Conservation (phyloP, 2,329 filamentous ascomycete species). For the Verticillium nonalfalfae region DNA sequence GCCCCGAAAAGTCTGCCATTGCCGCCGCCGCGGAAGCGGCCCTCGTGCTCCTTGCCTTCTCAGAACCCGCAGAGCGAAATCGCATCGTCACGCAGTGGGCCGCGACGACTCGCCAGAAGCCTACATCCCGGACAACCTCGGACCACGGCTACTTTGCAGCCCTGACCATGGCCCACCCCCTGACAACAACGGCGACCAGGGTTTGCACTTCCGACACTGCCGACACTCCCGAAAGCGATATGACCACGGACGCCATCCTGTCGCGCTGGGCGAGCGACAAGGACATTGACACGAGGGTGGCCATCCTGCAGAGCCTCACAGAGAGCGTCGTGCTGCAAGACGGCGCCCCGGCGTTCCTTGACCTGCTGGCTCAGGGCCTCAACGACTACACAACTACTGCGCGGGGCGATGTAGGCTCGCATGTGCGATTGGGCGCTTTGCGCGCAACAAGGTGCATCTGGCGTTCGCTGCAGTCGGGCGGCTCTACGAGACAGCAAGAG, state of each 20-base stretch:
- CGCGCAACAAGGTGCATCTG: conserved; percentile 65
- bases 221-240: conserved; percentile 14
- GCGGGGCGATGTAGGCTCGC: conserved; percentile 82
- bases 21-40: conserved; percentile 44
- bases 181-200: conserved; percentile 16
- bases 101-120: conserved; percentile 26
- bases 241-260: conserved; percentile 38
- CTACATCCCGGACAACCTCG: conserved; percentile 26
- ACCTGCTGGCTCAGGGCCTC: conserved; percentile 51
- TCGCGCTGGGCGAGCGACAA: conserved; percentile 45
- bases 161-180: conserved; percentile 41
- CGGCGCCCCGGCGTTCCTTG: conserved; percentile 32
- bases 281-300: conserved; percentile 44
- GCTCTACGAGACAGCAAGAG: conserved; percentile 9
- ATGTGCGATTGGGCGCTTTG: conserved; percentile 75
- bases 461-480: conserved; percentile 21
- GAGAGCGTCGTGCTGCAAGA: conserved; percentile 37
- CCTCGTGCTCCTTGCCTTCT: conserved; percentile 41
- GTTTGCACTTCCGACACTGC: background rate
- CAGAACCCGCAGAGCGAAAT: conserved; percentile 25
- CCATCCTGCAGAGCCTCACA: conserved; percentile 49
- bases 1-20: conserved; percentile 44
- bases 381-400: conserved; percentile 90
- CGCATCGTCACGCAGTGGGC: conserved; percentile 40
- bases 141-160: conserved; percentile 48